These are phyloP conservation scores for Shiraia sp. DNA, from an alignment of 2,329 filamentous ascomycete species.

Conservation along the genomic window DNA sequence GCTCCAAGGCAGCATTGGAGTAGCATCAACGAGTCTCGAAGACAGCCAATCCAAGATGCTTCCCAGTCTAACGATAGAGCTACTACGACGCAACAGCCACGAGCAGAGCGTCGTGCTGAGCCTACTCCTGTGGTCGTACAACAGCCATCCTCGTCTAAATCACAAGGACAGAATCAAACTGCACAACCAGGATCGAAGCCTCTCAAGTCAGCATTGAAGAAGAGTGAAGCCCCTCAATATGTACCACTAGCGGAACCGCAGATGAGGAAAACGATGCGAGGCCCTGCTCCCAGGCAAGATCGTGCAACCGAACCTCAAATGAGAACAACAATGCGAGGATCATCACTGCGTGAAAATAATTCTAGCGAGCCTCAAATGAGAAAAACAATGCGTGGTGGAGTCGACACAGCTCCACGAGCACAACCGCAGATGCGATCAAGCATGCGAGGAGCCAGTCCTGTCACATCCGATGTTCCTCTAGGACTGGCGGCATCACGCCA, in stretches of 20 bases:
- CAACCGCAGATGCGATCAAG: conserved; percentile 39
- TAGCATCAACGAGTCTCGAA: conserved; percentile 64
- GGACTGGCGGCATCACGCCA: conserved; percentile 42
- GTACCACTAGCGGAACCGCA: conserved; percentile 20
- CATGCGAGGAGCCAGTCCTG: conserved; percentile 37
- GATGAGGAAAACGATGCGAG: conserved; percentile 45
- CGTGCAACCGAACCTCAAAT: conserved; percentile 14
- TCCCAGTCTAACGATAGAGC: too few species aligned
- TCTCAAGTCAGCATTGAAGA: conserved; percentile 48
- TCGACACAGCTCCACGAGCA: conserved; percentile 9
- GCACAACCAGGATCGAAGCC: conserved; percentile 34
- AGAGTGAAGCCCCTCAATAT: conserved; percentile 33
- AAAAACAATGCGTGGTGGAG: conserved; percentile 39
- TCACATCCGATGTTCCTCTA: background rate
- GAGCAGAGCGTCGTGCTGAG: conserved; percentile 5
- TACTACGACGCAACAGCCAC: too few species aligned
- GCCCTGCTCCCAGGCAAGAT: conserved; percentile 4
- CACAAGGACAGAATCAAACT: too few species aligned
- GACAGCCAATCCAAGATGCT: conserved; percentile 40
- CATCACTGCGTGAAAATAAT: conserved; percentile 7
- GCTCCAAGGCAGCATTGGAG: conserved; percentile 72
- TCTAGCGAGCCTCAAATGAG: conserved; percentile 33
- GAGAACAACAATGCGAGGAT: conserved; percentile 10
- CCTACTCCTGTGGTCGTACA: background rate
- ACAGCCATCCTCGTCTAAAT: background rate